Percentiles rank a stretch among this genome's conserved stretches.
Evolutionary conservation across 1,284 basidiomycete species (phyloP).

Genomic region (Rhizoctonia solani): DNA sequence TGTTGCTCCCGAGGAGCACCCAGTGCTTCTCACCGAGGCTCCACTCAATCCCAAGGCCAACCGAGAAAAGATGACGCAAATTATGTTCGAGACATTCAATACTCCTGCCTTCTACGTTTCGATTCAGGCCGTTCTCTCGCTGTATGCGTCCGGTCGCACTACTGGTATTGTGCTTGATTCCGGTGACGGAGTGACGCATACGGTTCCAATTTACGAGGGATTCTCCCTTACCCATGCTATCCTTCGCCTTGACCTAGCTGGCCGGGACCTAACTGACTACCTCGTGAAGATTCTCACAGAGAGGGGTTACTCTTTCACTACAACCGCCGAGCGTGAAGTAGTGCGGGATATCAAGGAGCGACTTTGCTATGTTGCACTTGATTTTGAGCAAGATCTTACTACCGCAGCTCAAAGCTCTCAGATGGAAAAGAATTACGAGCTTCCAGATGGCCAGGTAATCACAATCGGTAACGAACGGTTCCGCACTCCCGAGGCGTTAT

Average conservation of each 20-base stretch:
- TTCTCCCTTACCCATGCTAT: conserved; percentile 96
- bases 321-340: conserved; percentile 92
- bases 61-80: conserved; percentile 96
- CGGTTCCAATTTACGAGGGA: conserved; percentile 94
- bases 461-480: conserved; percentile 77
- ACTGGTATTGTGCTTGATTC: conserved; percentile 54
- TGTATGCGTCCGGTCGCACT: conserved; percentile 89
- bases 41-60: conserved; percentile 92
- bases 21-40: conserved; percentile 65
- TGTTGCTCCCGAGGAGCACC: conserved; percentile 61
- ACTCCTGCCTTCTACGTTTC: conserved; percentile 91
- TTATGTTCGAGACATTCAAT: conserved; percentile 98
- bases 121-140: conserved; percentile 90
- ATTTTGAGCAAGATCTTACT: conserved; percentile 96
- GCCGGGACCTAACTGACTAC: conserved; percentile 92
- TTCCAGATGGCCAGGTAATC: conserved; percentile 96
- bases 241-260: conserved; percentile 91
- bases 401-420: conserved; percentile 90
- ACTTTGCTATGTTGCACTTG: conserved; percentile 95
- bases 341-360: conserved; percentile 99
- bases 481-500: conserved; percentile 95
- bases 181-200: conserved; percentile 86
- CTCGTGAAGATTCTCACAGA: conserved; percentile 93
- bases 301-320: conserved; percentile 94
- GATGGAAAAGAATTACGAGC: conserved; percentile 93